Evolutionary conservation across 2,329 filamentous ascomycete species (phyloP).

Genomic region (Mycocentrospora acerina): DNA sequence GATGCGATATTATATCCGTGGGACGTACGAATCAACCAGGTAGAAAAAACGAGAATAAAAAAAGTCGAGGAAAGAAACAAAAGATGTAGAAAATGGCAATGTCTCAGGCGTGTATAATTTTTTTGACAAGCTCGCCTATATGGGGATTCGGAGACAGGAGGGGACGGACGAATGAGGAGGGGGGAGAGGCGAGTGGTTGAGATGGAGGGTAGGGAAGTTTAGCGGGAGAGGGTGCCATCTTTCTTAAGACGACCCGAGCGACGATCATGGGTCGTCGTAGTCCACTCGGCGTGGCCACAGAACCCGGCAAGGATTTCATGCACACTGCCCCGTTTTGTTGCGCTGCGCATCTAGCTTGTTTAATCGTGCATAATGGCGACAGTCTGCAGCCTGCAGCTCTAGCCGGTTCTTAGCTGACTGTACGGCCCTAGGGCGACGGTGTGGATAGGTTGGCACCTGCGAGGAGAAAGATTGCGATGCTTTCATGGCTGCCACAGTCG

Average conservation of each 20-base stretch:
- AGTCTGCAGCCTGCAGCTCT: slow-evolving; percentile 37
- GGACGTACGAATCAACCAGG: slow-evolving; percentile 39
- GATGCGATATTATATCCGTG: slow-evolving; percentile 35
- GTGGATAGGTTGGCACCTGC: slow-evolving; percentile 35
- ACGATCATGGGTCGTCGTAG: slow-evolving; percentile 29
- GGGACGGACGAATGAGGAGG: slow-evolving; percentile 43
- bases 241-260: slow-evolving; percentile 41
- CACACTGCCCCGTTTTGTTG: slow-evolving; percentile 43
- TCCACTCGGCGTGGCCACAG: slow-evolving; percentile 37
- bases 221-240: slow-evolving; percentile 39
- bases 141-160: slow-evolving; percentile 40
- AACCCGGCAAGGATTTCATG: slow-evolving; percentile 38
- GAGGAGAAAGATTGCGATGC: slow-evolving; percentile 36
- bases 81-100: slow-evolving; percentile 25
- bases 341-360: slow-evolving; percentile 41
- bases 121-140: slow-evolving; percentile 37
- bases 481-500: slow-evolving; percentile 26
- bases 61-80: slow-evolving; percentile 37
- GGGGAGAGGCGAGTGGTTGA: slow-evolving; percentile 47
- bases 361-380: slow-evolving; percentile 41
- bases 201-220: slow-evolving; percentile 44
- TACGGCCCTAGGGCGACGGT: slow-evolving; percentile 31
- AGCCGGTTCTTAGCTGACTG: slow-evolving; percentile 42
- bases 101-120: slow-evolving; percentile 40
- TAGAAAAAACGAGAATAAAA: slow-evolving; percentile 18